Evolutionary conservation across 2,329 filamentous ascomycete species (phyloP), one percentile per base, ranked within the genome.

Genomic region (Penicillium olsonii): DNA sequence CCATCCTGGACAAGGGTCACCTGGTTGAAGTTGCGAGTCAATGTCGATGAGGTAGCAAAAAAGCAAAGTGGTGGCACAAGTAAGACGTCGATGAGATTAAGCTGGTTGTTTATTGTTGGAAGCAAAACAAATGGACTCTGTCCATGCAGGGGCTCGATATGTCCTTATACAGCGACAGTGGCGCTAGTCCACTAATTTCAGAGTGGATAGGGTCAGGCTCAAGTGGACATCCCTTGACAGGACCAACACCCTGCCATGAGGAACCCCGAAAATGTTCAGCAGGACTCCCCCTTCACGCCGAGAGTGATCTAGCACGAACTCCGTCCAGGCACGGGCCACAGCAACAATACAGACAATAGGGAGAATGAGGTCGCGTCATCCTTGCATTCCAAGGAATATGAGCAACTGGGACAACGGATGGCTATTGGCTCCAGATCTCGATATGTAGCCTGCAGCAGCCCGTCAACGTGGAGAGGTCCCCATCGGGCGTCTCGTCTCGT

Each of bases 311-410:
- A 55, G 62, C 54, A 62, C 54, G 48, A 57, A 50, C 42, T 51
- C 49, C 55, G 43, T 45, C 37, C n/a, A 54, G 57, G 54, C 59
- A 62, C 59, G 59, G 58, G 54, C 53, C 57, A 52, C 26, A 41
- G 46, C 43, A 55, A 60, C 59, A 58, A 57, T 56, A 58, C 41
- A 42, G 48, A 60, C 59, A 58, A 57, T 56, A 58, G 43, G 44
- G 48, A 55, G 59, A 61, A 60, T 62, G 57, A 57, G 49, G 51
- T 59, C 54, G 52, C 48, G 53, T 52, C 42, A 51, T 70, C 69
- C 69, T 71, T 72, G 68, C 69, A 72, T 72, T 64, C 67, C 67
- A 57, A 61, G 60, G 52, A 54, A 62, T 60, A 57, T 57, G 54
- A 61, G 56, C 60, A 59, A 47, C 45, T 46, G 49, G 41, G 48